Conservation (phyloP, 23 red algal genomes). For the Gracilariopsis chorda region DNA sequence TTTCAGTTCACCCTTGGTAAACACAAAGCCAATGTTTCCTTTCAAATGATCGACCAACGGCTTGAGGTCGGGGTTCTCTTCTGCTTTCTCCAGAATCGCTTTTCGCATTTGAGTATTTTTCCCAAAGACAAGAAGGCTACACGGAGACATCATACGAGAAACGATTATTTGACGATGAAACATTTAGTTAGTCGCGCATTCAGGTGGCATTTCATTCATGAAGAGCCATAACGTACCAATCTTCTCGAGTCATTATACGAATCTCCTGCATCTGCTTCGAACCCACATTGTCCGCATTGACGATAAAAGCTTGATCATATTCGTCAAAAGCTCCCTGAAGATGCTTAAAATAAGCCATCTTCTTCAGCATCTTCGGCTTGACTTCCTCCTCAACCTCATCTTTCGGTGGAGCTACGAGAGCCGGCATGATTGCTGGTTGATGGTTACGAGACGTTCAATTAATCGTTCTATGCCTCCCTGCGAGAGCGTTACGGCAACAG, state of each 20-base stretch:
- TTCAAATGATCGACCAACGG: constrained; percentile 61
- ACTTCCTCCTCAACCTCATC: constrained; percentile 27
- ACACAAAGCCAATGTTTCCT: constrained; percentile 95
- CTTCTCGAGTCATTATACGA: constrained; percentile 58
- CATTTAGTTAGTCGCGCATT: too few relatives aligned
- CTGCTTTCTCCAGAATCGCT: constrained; percentile 69
- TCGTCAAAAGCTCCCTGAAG: constrained; percentile 82
- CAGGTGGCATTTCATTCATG: too few relatives aligned
- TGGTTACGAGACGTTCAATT: neutral
- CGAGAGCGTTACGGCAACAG: constrained; percentile 70
- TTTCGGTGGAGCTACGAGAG: neutral
- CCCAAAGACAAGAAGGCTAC: constrained; percentile 75
- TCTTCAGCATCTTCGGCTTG: constrained; percentile 82
- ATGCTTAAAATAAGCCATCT: constrained; percentile 67
- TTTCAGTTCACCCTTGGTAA: constrained; percentile 89
- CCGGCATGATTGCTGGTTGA: constrained; percentile 8
- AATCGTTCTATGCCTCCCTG: neutral
- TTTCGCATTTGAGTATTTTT: constrained; percentile 98
- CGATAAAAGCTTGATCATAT: constrained; percentile 88
- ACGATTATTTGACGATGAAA: neutral
- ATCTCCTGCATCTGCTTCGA: constrained; percentile 98
- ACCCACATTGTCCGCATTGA: constrained; percentile 97
- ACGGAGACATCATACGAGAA: neutral
- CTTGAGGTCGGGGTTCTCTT: constrained; percentile 81
- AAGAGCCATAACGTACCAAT: constrained; percentile 57